Conservation (phyloP, 768 basidiomycete genomes). For the Neoboletus magnificus region DNA sequence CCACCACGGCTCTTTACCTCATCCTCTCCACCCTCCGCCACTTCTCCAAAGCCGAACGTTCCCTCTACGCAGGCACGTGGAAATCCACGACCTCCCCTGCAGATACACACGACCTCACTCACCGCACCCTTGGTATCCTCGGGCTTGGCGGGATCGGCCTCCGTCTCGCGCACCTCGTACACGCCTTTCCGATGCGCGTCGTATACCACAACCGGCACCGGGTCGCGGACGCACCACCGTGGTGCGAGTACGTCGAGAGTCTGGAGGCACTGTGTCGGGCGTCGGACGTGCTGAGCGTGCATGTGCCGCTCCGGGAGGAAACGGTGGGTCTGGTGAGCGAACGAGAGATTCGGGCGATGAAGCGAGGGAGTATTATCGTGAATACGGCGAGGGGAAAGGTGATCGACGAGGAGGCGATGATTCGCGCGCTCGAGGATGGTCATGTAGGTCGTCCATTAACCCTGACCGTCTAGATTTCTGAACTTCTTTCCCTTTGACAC, state of each 20-base stretch:
- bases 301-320: conserved; percentile 73
- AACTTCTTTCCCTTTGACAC: background rate
- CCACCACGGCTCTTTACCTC: conserved; percentile 83
- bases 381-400: conserved; percentile 93
- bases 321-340: conserved; percentile 75
- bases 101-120: conserved; percentile 60
- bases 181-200: conserved; percentile 86
- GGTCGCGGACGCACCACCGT: conserved; percentile 56
- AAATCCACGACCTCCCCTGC: conserved; percentile 49
- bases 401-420: conserved; percentile 83
- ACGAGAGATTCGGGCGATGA: conserved; percentile 72
- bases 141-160: conserved; percentile 77
- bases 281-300: conserved; percentile 82
- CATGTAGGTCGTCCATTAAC: conserved; percentile 78
- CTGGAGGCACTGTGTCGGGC: conserved; percentile 59
- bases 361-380: conserved; percentile 72
- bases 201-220: conserved; percentile 73
- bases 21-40: conserved; percentile 75
- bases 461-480: too few relatives aligned
- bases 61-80: conserved; percentile 53
- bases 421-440: conserved; percentile 79
- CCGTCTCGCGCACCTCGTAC: conserved; percentile 65
- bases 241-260: conserved; percentile 75
- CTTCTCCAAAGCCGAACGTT: conserved; percentile 61
- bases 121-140: conserved; percentile 67